Evolutionary conservation across 805 yeast species (phyloP), one percentile per base, ranked within the genome.

Genomic region (Spathaspora sp.): DNA sequence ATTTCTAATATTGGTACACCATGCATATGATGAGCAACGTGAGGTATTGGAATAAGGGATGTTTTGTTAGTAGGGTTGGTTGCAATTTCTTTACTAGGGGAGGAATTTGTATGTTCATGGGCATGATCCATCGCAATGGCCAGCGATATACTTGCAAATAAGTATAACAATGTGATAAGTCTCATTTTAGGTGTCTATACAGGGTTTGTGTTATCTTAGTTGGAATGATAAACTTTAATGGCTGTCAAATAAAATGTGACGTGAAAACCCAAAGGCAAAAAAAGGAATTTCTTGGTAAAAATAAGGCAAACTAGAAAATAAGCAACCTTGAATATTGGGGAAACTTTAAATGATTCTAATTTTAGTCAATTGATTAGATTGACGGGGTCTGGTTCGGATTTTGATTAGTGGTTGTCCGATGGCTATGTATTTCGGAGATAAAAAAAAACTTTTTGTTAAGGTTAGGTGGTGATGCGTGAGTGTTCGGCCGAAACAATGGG

Each of bases 1-100:
- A 87, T 86, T 26, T 82, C 71, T 45, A 91, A 73, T 43, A 92
- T 88, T 1, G 96, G 92, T 56, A 80, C 61, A 0, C 96, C 96
- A 61, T 89, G 96, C 47, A 67, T 63, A 61, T 82, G 74, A 14
- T 63, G 60, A 60, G 53, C 48, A 9, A 61, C 66, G 55, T 75
- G 79, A 38, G 79, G 72, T 7, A 63, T 55, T 2, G 76, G 74
- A 18, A 10, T 23, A 16, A 48, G 40, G 12, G 51, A 18, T 7
- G 49, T 39, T 4, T 35, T 51, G 38, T 29, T 35, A 19, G 14
- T 57, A 52, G 20, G 8, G 56, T 31, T 19, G 50, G 20, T 17
- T 52, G 52, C 6, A 28, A 50, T 16, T 31, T 60, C 51, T 14
- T 47, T 16, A 49, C 32, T 18, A 42, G 49, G 44, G 44, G 49